Conservation (phyloP, 345 rosid species). For the Heritiera fomes region DNA sequence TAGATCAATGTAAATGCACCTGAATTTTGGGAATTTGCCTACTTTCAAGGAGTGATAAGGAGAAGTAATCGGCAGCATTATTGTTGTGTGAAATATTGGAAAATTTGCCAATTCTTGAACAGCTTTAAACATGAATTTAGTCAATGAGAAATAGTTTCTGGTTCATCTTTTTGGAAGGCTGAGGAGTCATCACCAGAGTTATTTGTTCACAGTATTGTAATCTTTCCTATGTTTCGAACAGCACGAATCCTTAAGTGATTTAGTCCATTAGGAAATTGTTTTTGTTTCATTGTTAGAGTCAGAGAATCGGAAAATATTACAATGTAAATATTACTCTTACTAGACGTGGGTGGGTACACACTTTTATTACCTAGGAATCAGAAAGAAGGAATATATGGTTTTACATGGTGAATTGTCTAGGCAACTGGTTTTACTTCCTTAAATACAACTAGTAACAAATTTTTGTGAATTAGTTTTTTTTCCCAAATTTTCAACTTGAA, state of each 20-base stretch:
- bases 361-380: background rate
- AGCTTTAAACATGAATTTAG: background rate
- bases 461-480: background rate
- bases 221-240: background rate
- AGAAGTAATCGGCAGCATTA: background rate
- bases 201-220: background rate
- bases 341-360: background rate
- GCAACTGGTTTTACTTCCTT: background rate
- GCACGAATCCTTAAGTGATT: background rate
- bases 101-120: background rate
- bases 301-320: background rate
- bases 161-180: background rate
- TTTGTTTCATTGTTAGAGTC: background rate
- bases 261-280: background rate
- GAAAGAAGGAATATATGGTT: background rate
- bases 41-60: background rate
- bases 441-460: background rate
- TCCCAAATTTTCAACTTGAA: background rate
- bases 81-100: background rate
- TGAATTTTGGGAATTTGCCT: background rate
- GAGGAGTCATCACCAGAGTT: background rate
- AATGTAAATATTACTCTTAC: background rate
- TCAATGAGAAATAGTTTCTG: background rate
- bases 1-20: constrained; percentile 6
- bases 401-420: background rate